phyloP scores from a whole-genome alignment of 306 rosid genomes.

The Vigna hirtella region DNA sequence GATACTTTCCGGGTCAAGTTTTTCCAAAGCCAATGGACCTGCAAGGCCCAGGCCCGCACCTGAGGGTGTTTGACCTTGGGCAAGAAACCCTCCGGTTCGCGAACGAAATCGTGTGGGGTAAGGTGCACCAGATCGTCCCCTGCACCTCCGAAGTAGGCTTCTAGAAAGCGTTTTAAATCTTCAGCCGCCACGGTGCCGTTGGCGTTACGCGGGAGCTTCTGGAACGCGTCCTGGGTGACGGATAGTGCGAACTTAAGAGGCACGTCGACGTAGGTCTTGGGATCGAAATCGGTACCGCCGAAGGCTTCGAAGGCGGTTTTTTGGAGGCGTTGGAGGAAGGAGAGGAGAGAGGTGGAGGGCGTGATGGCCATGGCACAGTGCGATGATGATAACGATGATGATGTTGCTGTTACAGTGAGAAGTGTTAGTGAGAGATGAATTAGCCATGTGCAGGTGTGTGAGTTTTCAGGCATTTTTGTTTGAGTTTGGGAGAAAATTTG shows the following conservation, averaged over 20 bases:
- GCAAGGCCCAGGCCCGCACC: constrained; percentile 79
- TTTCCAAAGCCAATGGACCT: constrained; percentile 83
- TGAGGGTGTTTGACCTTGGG: constrained; percentile 63
- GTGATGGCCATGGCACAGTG: constrained; percentile 9
- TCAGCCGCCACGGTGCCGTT: constrained; percentile 51
- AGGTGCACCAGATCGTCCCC: constrained; percentile 74
- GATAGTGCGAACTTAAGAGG: constrained; percentile 60
- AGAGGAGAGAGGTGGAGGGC: constrained; percentile 62
- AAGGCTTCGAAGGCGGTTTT: constrained; percentile 58
- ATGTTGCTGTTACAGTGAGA: constrained; percentile 10
- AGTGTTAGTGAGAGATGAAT: constrained; percentile 6
- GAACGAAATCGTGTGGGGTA: constrained; percentile 68
- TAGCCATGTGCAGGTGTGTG: background rate
- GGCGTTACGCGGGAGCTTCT: constrained; percentile 44
- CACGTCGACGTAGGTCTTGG: constrained; percentile 79
- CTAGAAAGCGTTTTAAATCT: constrained; percentile 53
- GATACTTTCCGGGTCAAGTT: constrained; percentile 67
- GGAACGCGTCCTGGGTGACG: constrained; percentile 55
- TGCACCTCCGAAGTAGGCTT: constrained; percentile 54
- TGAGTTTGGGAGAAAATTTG: too few species aligned
- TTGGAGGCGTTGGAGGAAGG: constrained; percentile 69
- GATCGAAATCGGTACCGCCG: constrained; percentile 59
- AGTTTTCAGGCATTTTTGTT: background rate
- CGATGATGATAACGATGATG: constrained; percentile 37
- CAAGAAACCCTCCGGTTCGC: constrained; percentile 69